Base-by-base conservation (phyloP, 192 early-diverging fungal species). In the Coemansia sp. region DNA sequence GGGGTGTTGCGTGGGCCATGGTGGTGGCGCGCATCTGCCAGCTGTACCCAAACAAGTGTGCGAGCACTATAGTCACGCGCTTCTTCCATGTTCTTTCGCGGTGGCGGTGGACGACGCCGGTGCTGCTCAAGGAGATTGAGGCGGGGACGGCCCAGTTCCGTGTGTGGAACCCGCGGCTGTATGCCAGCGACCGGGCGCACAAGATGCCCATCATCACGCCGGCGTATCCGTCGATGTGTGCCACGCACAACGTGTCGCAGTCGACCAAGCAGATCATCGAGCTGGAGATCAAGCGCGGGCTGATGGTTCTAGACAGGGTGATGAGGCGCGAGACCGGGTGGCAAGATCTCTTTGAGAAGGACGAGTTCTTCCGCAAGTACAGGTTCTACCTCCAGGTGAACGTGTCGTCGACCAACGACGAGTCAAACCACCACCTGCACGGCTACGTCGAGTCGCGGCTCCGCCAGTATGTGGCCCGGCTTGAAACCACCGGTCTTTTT, bases 1-100 rank as follows among this genome's bases (percentile, higher is more conserved):
- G 96, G 44, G 96, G 96, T 62, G 89, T 99, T 32, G 91, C 93
- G 4, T 99, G 96, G 96, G 94, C 96, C 5, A 96, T 99, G 85
- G 71, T 91, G 12, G 90, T 95, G 12, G 96, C 94, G 19, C 72
- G 94, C 19, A 85, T 96, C 21, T 95, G 91, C 61, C 96, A 99
- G 64, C 63, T 96, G 23, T 99, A 93, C 55, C 96, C 96, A 4
- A 94, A 94, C 63, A 92, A 92, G 4, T 84, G 86, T 28, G 90
- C 90, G 3, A 87, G 85, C 14, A 70, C 82, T 3, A 88, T 99
- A 38, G 88, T 99, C 4, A 70, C 79, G 14, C 79, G 87, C 34
- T 99, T 96, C 59, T 99, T 99, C 65, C 61, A 78, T 6, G 88
- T 99, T 27, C 78, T 92, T 62, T 65, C 78, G 45, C 62, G 83